Evolutionary conservation across 345 rosid species (phyloP).

Genomic region (Eucalyptus virginea): DNA sequence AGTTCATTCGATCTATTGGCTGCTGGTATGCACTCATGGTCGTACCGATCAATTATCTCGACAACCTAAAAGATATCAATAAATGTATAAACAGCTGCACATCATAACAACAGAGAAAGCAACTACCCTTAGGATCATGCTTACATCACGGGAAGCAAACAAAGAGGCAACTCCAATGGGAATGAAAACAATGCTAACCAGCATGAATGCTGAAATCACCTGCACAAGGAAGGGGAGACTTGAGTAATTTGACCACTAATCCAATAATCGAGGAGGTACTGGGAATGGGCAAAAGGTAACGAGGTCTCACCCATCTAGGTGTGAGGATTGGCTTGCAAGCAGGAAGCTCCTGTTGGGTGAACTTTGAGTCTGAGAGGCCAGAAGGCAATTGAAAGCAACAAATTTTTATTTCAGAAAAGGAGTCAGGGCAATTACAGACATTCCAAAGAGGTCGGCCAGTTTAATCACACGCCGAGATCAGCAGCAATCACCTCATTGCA

Average conservation of each 20-base stretch:
- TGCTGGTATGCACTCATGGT: slow-evolving; percentile 52
- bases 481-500: background rate
- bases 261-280: background rate
- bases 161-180: slow-evolving; percentile 94
- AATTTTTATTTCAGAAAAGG: background rate
- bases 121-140: background rate
- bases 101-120: background rate
- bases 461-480: background rate
- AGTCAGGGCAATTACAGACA: background rate
- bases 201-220: slow-evolving; percentile 88
- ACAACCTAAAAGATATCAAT: slow-evolving; percentile 47
- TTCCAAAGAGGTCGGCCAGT: background rate
- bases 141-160: slow-evolving; percentile 75
- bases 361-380: slow-evolving; percentile 63
- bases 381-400: background rate
- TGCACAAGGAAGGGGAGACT: slow-evolving; percentile 6
- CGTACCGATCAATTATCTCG: slow-evolving; percentile 80
- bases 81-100: background rate
- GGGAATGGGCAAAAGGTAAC: background rate
- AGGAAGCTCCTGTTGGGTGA: slow-evolving; percentile 96
- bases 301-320: slow-evolving; percentile 68
- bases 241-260: background rate
- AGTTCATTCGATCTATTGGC: slow-evolving; percentile 34
- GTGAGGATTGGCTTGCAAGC: slow-evolving; percentile 99
- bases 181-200: slow-evolving; percentile 81